Conservation (phyloP, 805 yeast genomes). For the Teunomyces panamensis region DNA sequence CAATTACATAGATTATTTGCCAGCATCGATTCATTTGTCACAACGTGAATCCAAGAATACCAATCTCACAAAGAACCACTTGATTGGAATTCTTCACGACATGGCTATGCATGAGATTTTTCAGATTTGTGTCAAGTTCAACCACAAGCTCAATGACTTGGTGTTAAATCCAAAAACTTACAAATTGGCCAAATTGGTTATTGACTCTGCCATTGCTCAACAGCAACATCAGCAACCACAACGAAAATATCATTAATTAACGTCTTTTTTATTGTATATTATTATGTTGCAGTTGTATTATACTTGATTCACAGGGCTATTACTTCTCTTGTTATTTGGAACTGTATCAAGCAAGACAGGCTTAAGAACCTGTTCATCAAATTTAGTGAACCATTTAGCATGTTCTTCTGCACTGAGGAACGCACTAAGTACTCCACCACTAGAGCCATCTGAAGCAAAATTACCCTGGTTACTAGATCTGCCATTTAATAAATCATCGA, state of each 20-base stretch:
- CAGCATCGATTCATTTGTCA: conserved; percentile 47
- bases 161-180: conserved; percentile 60
- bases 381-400: conserved; percentile 87
- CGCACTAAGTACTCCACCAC: conserved; percentile 37
- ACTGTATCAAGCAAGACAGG: conserved; percentile 78
- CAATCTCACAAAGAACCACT: conserved; percentile 26
- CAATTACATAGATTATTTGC: conserved; percentile 37
- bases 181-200: conserved; percentile 69
- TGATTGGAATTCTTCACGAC: conserved; percentile 58
- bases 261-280: neutral
- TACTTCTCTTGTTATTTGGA: conserved; percentile 22
- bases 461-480: conserved; percentile 1
- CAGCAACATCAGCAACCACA: conserved; percentile 24
- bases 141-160: conserved; percentile 61
- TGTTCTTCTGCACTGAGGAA: conserved; percentile 62
- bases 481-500: conserved; percentile 34
- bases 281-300: neutral
- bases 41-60: conserved; percentile 14
- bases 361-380: conserved; percentile 90
- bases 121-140: conserved; percentile 62
- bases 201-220: conserved; percentile 60
- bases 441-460: neutral
- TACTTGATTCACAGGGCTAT: neutral
- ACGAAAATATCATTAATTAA: conserved; percentile 1
- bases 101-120: conserved; percentile 62